Conservation (phyloP, 257 asterid genomes). For the Ophiorrhiza pumila region DNA sequence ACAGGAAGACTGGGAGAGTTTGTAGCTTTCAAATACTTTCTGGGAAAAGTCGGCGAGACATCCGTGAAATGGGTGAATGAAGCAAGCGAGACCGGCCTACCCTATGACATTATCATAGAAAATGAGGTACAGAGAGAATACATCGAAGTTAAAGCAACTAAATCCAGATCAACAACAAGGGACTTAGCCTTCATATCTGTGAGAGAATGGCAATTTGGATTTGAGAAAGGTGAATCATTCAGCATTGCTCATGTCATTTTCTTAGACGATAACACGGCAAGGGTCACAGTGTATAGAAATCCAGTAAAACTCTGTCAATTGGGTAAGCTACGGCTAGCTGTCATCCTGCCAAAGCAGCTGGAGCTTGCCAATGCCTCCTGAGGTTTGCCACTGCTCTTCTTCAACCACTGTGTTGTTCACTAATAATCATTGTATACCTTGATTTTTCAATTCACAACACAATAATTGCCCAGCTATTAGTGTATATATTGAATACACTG, state of each 20-base stretch:
- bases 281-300: slow-evolving; percentile 66
- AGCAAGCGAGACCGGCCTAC: slow-evolving; percentile 71
- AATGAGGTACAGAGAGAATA: slow-evolving; percentile 51
- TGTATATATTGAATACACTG: background rate
- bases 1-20: slow-evolving; percentile 87
- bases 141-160: slow-evolving; percentile 86
- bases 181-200: slow-evolving; percentile 62
- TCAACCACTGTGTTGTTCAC: background rate
- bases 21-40: slow-evolving; percentile 63
- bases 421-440: too few relatives aligned
- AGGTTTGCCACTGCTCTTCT: background rate
- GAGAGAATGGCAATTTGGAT: slow-evolving; percentile 92
- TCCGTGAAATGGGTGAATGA: slow-evolving; percentile 82
- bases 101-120: slow-evolving; percentile 69
- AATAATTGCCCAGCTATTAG: background rate
- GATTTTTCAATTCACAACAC: background rate
- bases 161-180: slow-evolving; percentile 54
- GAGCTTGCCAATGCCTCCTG: background rate
- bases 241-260: slow-evolving; percentile 81
- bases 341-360: slow-evolving; percentile 46
- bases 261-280: slow-evolving; percentile 49
- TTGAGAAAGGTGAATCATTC: slow-evolving; percentile 82
- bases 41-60: slow-evolving; percentile 34
- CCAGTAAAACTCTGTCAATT: slow-evolving; percentile 69
- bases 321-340: slow-evolving; percentile 71